Conservation (phyloP, 2,329 filamentous ascomycete species). For the Mycosphaerelloides madeirae region DNA sequence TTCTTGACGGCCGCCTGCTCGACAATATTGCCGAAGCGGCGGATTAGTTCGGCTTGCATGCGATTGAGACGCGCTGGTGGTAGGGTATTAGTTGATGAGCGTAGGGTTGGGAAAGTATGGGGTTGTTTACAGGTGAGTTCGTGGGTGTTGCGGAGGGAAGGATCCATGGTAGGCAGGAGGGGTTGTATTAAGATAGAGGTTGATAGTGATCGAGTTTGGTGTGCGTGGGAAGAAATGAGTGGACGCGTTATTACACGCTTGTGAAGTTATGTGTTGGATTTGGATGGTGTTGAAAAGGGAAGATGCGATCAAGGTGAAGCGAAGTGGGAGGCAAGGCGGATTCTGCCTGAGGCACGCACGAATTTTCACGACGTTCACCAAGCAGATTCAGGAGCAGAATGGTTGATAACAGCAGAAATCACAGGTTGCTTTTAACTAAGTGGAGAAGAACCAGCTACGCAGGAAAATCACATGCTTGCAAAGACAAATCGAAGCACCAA, state of each 20-base stretch:
- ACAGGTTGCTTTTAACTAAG: background rate
- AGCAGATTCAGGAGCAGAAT: background rate
- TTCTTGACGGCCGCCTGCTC: conserved; percentile 49
- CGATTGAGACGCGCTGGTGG: conserved; percentile 37
- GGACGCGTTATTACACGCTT: too few relatives aligned
- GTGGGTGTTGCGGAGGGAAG: conserved; percentile 1
- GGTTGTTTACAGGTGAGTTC: background rate
- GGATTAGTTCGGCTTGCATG: conserved; percentile 40
- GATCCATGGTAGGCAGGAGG: background rate
- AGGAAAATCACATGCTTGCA: conserved; percentile 1
- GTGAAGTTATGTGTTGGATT: too few relatives aligned
- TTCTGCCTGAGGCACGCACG: too few relatives aligned
- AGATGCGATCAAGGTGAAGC: too few relatives aligned
- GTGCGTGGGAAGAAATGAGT: background rate
- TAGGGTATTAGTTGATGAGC: too few relatives aligned
- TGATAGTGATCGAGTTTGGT: background rate
- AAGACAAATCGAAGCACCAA: conserved; percentile 7
- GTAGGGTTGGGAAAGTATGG: background rate
- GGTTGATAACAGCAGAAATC: too few relatives aligned
- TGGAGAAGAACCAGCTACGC: conserved; percentile 8
- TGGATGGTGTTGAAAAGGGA: too few relatives aligned
- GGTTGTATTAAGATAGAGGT: too few relatives aligned
- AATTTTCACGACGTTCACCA: background rate
- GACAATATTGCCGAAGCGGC: conserved; percentile 54
- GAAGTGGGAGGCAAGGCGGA: too few relatives aligned